Base-by-base conservation (phyloP, 306 rosid genomes). In the Ochetophila trinervis region DNA sequence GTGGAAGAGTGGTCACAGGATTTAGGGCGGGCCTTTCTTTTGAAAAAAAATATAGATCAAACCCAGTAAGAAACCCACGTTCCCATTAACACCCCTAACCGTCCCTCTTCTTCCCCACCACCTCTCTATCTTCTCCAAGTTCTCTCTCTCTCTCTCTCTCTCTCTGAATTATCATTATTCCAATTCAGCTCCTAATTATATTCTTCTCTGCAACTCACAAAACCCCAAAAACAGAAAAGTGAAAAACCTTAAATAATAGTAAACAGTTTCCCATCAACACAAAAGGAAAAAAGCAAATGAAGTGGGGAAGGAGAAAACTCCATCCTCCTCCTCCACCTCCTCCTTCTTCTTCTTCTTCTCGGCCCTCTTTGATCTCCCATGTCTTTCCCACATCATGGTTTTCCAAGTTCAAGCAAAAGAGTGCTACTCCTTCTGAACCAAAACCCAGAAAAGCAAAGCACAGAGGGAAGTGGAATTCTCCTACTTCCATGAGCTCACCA, bases 1-100 rank as follows among this genome's bases (percentile, higher is more conserved):
- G 90, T 84, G 82, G 77, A 76, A 45, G 20, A 84, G 85, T 84
- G 79, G 85, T 90, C 97, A 87, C 96, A 86, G 21, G 97, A 75
- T 64, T 64, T 76, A 49, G 64, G 91, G 87, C 79, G 83, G 86
- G 85, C 24, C 45, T 73, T 65, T 76, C 89, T 77, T 89, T 87
- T 82, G 83, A 81, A 91, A 75, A 62, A 70, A 63, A 12, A 58
- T 42, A 58, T 13, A 40, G 3, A 47, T 17, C 57, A 44, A 15
- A 55, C 63, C 63, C 74, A 78, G 50, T 62, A 73, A 19, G 81
- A 83, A 83, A 86, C 85, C 85, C 91, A 87, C 93, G 89, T 84
- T 74, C 78, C 79, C 69, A 79, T 75, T 72, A 82, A 68, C 87
- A 56, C 48, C 80, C 80, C 82, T 79, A 82, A 82, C 96, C 53